These are phyloP conservation scores for Sporisorium scitamineum DNA, from an alignment of 1,284 basidiomycete genomes.

Conservation along the genomic window DNA sequence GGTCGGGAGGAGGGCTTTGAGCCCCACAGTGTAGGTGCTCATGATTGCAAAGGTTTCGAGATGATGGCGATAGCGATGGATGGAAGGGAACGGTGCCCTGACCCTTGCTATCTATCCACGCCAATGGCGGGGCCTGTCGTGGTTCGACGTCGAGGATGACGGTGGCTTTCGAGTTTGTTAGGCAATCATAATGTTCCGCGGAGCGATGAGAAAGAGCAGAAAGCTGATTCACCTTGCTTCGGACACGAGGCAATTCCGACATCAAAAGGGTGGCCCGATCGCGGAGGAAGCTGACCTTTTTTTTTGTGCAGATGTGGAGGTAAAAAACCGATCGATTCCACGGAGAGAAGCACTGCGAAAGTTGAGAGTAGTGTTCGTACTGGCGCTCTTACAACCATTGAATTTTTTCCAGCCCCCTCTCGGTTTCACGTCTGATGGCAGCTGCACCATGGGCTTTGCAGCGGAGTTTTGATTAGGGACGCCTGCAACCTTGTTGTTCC, in stretches of 20 bases:
- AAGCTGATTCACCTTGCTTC: conserved; percentile 1
- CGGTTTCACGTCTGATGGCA: background rate
- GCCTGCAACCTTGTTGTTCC: too few relatives aligned
- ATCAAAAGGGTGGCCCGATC: background rate
- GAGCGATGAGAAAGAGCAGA: background rate
- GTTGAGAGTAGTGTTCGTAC: background rate
- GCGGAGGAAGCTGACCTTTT: background rate
- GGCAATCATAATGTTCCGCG: conserved; percentile 3
- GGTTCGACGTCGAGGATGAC: background rate
- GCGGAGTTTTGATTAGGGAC: too few relatives aligned
- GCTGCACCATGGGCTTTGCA: background rate
- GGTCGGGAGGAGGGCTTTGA: conserved; percentile 53
- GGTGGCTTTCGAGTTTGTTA: background rate
- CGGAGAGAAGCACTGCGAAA: background rate
- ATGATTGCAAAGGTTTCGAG: conserved; percentile 2
- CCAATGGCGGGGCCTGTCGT: background rate
- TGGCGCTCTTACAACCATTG: background rate
- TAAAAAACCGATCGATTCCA: background rate
- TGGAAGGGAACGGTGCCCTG: background rate
- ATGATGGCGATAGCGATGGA: background rate
- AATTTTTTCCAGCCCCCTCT: too few relatives aligned
- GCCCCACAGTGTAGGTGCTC: conserved; percentile 52
- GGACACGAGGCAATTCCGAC: background rate
- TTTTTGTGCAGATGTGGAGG: conserved; percentile 3
- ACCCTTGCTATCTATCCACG: conserved; percentile 3